Base-by-base conservation (phyloP, 2,329 filamentous ascomycete genomes). In the Sporothrix schenckii region DNA sequence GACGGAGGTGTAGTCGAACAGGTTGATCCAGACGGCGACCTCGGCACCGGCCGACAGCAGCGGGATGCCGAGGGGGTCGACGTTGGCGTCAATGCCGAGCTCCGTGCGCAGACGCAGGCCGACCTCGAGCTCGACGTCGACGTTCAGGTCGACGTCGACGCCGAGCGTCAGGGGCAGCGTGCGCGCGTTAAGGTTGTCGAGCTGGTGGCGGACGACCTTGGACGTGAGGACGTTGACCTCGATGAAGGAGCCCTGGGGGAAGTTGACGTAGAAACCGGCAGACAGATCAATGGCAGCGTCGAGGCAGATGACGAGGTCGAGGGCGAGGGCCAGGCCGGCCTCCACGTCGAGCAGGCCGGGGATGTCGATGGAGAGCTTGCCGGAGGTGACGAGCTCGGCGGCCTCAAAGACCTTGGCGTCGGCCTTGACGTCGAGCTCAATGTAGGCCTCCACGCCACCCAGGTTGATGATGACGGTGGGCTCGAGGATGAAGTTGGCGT, bases 1-100 rank as follows among this genome's bases (percentile, higher is more conserved):
- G 49, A 74, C 68, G 63, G 73, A 74, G 58, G 76, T 77, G 76
- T 76, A 77, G 74, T 76, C 75, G 73, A 77, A 77, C 58, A 78
- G 75, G 75, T 75, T 75, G 71, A 76, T 66, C 77, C 76, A 77
- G 70, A 78, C 66, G 58, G 74, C 73, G n/a, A 76, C 73, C 53
- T 76, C 76, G 24, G 74, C 74, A 66, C 76, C 76, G 56, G 75
- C 75, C 39, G 72, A 73, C 11, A 77, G 66, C 63, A 74, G 70
- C 16, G 73, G 70, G 34, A 77, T 68, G 63, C 75, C 76, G 24
- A 76, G 54, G 1, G 75, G 70, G 68, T 72, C 74, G n/a, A 77
- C 6, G 16, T 72, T 71, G 50, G 76, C 74, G 7, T 69, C 65
- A 27, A 72, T 58, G 68, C 70, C 76, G 21, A 77, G 66, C 69